A percentile compares a stretch with the other conserved stretches of the same genome.
Evolutionary conservation across 306 rosid species (phyloP).

Genomic region (Rubus idaeus): DNA sequence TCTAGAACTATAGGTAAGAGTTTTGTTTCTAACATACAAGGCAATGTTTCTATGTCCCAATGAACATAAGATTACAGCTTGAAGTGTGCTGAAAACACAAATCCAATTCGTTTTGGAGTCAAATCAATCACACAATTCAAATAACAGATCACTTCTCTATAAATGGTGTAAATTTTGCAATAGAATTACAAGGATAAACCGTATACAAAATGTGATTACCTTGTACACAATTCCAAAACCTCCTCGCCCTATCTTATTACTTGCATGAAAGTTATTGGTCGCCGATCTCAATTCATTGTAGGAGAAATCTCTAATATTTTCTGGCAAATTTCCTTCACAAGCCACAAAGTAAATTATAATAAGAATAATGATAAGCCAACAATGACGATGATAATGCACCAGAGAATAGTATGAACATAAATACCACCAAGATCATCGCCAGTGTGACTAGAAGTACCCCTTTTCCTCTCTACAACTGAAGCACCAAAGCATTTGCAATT

Average conservation of each 20-base stretch:
- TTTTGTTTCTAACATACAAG: neutral
- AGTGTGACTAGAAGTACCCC: conserved; percentile 30
- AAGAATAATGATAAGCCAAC: neutral
- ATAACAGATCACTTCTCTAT: neutral
- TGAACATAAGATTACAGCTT: neutral
- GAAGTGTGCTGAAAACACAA: neutral
- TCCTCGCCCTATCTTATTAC: conserved; percentile 80
- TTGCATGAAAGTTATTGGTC: conserved; percentile 62
- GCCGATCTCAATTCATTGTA: conserved; percentile 67
- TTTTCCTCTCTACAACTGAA: conserved; percentile 40
- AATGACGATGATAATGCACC: neutral
- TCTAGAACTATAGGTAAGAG: neutral
- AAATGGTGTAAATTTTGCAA: neutral
- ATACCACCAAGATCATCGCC: conserved; percentile 51
- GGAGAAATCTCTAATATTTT: conserved; percentile 56
- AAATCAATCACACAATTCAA: neutral
- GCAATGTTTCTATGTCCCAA: neutral
- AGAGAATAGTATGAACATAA: neutral
- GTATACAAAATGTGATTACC: conserved; percentile 42
- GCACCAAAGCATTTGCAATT: conserved; percentile 84
- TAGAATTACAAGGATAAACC: neutral
- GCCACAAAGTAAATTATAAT: conserved; percentile 20
- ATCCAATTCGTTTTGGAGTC: neutral
- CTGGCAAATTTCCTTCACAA: conserved; percentile 48
- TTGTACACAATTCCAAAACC: conserved; percentile 90